Base-by-base conservation (phyloP, 73 alveolate species). In the Uronychia binucleata region DNA sequence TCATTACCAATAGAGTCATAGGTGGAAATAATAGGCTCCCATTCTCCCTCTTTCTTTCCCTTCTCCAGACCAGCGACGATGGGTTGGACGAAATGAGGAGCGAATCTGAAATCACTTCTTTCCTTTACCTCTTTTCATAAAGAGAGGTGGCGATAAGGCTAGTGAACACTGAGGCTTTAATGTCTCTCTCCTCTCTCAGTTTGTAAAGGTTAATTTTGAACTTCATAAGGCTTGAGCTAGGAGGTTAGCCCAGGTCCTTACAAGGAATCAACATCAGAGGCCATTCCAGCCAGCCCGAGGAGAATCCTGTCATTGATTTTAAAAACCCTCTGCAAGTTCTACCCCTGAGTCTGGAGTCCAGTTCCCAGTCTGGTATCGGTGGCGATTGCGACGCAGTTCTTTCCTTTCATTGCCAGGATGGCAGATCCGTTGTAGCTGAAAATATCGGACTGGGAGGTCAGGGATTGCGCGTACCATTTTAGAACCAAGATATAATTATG, bases 351-450 rank as follows among this genome's bases (percentile, higher is more conserved):
- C 88, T 85, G 79, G 84, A 93, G 87, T 90, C 95, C 93, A 26
- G 95, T 87, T 58, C 99, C 97, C n/a, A 97, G 90, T 85, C 99
- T 89, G 34, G 98, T 96, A 89, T 97, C 99, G n/a, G 97, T 86
- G 30, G 98, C 99, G 30, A 97, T 89, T 28, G 99, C 99, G 28
- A 96, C 98, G 67, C 99, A 97, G 91, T 97, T 96, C 83, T 97
- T 95, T 35, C 99, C 99, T 60, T 96, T 91, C 98, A 97, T 95
- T 30, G 98, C 99, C 28, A 97, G 95, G 91, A 97, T 93, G 57
- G 98, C 92, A 82, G 96, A 96, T 35, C 99, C 99, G 88, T 97
- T 96, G 96, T 96, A 97, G 75, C 80, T 79, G 82, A 89, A 89
- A 60, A 80, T 80, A 34, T 82, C 82, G 30, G 89, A 86, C 89